phyloP scores from a whole-genome alignment of 176 grass and related monocot species.

The Phoenix roebelenii region DNA sequence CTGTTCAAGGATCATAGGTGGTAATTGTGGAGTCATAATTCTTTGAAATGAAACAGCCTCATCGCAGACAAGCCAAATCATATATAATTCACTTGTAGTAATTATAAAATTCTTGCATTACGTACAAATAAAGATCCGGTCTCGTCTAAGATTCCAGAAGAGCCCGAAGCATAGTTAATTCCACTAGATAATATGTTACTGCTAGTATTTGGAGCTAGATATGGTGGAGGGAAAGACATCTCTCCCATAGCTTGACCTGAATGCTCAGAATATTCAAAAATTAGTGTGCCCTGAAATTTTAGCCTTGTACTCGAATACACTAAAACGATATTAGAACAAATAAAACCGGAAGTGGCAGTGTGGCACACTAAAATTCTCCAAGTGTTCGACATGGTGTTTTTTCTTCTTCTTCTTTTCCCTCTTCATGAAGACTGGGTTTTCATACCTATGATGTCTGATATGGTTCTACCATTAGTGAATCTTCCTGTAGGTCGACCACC shows the following conservation, averaged over 20 bases:
- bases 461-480: slow-evolving; percentile 88
- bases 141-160: slow-evolving; percentile 86
- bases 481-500: slow-evolving; percentile 69
- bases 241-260: slow-evolving; percentile 68
- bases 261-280: background rate
- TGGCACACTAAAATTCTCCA: background rate
- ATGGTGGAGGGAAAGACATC: slow-evolving; percentile 52
- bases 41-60: too few relatives aligned
- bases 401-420: accelerated
- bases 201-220: slow-evolving; percentile 48
- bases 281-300: too few relatives aligned
- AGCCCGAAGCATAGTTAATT: slow-evolving; percentile 71
- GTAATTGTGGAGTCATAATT: background rate
- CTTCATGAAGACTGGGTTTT: too few relatives aligned
- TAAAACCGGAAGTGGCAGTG: background rate
- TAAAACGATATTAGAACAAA: too few relatives aligned
- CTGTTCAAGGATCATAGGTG: slow-evolving; percentile 16
- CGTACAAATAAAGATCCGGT: slow-evolving; percentile 78
- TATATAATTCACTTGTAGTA: too few relatives aligned
- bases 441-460: slow-evolving; percentile 70
- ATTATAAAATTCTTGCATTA: too few relatives aligned
- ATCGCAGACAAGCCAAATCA: too few relatives aligned
- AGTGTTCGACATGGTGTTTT: too few relatives aligned
- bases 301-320: too few relatives aligned
- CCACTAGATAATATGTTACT: slow-evolving; percentile 25